Conservation (phyloP, 176 grass and related monocot species). For the Tuctoria greenei region DNA sequence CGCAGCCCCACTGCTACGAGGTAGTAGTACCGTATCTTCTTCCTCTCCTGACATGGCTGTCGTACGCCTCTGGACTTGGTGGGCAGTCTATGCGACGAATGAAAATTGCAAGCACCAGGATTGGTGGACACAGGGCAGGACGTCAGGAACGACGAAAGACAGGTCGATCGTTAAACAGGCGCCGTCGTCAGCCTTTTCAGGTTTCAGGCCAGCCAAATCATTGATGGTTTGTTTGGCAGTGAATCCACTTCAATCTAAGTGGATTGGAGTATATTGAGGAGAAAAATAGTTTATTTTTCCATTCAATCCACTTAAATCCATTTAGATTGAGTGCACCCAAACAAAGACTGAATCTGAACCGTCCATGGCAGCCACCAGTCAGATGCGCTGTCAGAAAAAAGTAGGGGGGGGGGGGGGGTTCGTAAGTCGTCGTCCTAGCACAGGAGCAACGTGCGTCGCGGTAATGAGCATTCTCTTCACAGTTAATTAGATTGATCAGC, state of each 20-base stretch:
- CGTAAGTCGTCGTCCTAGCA: background rate
- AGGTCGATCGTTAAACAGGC: constrained; percentile 11
- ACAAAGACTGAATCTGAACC: too few species aligned
- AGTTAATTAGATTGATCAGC: constrained; percentile 2
- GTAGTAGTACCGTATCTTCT: too few species aligned
- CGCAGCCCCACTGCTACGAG: background rate
- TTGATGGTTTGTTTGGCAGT: too few species aligned
- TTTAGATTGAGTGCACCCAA: too few species aligned
- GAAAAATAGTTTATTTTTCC: too few species aligned
- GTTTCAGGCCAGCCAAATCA: constrained; percentile 26
- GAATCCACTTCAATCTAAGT: too few species aligned
- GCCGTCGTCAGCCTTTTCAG: constrained; percentile 14
- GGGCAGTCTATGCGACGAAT: background rate
- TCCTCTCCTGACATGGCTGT: background rate
- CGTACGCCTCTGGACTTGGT: background rate
- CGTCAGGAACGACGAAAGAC: background rate
- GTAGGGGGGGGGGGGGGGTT: background rate
- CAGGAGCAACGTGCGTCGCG: constrained; percentile 20
- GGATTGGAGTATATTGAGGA: too few species aligned
- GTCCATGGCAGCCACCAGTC: constrained; percentile 7
- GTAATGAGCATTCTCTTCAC: background rate
- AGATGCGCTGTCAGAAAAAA: background rate
- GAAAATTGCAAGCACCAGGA: background rate
- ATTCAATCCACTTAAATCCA: too few species aligned
- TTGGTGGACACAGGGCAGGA: background rate